Evolutionary conservation across 2,329 filamentous ascomycete species (phyloP), one percentile per base, ranked within the genome.

Genomic region (Aspergillus brasiliensis): DNA sequence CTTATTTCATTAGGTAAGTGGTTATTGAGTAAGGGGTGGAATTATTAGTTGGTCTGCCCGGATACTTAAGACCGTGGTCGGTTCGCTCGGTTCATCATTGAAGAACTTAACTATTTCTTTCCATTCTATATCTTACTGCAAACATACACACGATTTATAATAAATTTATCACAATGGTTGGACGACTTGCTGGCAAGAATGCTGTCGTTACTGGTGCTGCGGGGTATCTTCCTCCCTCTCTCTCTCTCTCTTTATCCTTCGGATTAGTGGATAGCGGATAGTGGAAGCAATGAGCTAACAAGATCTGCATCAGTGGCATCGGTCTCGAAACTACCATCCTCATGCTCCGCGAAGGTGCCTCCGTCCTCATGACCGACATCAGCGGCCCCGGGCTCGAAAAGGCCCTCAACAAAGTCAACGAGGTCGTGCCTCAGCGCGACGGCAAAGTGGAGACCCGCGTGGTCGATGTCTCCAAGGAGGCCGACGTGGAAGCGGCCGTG

Each of bases 241-340:
- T 15, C 21, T 37, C 2, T 21, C 17, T 8, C 8, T 15, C 25
- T n/a, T 42, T 23, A 8, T 13, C 38, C 38, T 10, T 27, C 8
- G 1, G 6, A n/a, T n/a, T n/a, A n/a, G n/a, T n/a, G n/a, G n/a
- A n/a, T n/a, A n/a, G n/a, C n/a, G 5, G 8, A 27, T 27, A 8
- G 7, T 8, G 15, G 3, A 40, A 51, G 23, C 10, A 25, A 15
- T 7, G 48, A 46, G 38, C 44, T 49, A 15, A 57, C 37, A 38
- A 17, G 28, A 40, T 42, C 37, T 8, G 2, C 7, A n/a, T 10
- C 54, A 78, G 93, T 72, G 93, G 93, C 72, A 97, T 97, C 72
- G 93, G 93, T 66, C 89, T 97, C 51, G 92, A 97, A 81, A 97
- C 93, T 2, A 86, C 86, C 58, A 93, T 97, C 67, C 89, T 97